phyloP scores from a whole-genome alignment of 768 basidiomycete genomes.

The Ephemerocybe angulata region DNA sequence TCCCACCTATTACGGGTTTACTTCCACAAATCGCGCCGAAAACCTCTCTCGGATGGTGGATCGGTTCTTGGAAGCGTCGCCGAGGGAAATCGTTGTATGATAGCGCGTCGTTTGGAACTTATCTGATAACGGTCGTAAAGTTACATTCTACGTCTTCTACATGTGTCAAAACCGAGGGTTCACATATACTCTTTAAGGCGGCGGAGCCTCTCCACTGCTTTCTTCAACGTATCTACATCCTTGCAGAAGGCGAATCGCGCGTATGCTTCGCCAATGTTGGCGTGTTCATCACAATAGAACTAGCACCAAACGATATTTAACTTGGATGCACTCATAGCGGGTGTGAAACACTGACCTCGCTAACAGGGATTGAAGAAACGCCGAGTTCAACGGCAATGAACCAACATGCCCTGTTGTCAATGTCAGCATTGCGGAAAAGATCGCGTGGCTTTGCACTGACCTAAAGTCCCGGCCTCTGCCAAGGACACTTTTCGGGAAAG shows the following conservation, averaged over 20 bases:
- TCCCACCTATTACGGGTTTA: slow-evolving; percentile 78
- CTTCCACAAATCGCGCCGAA: slow-evolving; percentile 41
- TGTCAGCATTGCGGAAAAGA: slow-evolving; percentile 9
- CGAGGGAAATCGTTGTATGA: background rate
- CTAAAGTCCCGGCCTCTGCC: slow-evolving; percentile 87
- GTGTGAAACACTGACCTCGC: slow-evolving; percentile 62
- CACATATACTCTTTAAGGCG: slow-evolving; percentile 62
- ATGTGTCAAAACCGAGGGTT: too few relatives aligned
- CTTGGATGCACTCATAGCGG: slow-evolving; percentile 6
- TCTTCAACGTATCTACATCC: slow-evolving; percentile 76
- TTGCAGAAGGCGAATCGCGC: slow-evolving; percentile 96
- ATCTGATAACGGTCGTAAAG: background rate
- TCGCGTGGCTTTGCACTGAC: slow-evolving; percentile 30
- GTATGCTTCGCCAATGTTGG: slow-evolving; percentile 80
- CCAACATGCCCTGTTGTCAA: slow-evolving; percentile 74
- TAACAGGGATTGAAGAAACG: slow-evolving; percentile 91
- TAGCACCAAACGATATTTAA: slow-evolving; percentile 32
- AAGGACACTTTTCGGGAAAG: slow-evolving; percentile 69
- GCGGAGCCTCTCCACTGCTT: slow-evolving; percentile 81
- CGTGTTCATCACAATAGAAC: slow-evolving; percentile 93
- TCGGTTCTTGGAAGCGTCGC: slow-evolving; percentile 27
- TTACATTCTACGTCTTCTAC: background rate
- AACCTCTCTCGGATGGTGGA: slow-evolving; percentile 73
- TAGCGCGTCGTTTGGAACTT: too few relatives aligned
- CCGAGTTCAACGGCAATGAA: slow-evolving; percentile 89